Conservation (phyloP, 2,329 filamentous ascomycete genomes). For the Ophiocordyceps robertsii region DNA sequence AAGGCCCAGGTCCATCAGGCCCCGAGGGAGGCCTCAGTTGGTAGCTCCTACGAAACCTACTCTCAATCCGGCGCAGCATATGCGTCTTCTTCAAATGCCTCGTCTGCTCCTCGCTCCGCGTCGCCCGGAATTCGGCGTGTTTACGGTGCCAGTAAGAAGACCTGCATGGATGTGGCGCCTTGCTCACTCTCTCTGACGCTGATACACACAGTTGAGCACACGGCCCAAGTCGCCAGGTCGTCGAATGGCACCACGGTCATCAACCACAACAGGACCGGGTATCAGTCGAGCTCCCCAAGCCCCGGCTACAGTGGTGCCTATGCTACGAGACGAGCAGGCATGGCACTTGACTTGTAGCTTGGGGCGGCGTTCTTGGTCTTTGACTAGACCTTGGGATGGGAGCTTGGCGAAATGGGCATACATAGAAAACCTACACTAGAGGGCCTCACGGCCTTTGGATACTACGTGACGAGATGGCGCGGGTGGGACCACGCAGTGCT, state of each 20-base stretch:
- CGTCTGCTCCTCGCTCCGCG: constrained; percentile 12
- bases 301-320: constrained; percentile 14
- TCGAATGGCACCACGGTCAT: constrained; percentile 14
- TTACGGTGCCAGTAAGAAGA: constrained; percentile 16
- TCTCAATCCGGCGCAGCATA: constrained; percentile 7
- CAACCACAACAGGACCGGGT: constrained; percentile 16
- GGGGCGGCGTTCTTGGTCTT: no score
- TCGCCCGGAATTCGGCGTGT: constrained; percentile 16
- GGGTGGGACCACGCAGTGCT: no score
- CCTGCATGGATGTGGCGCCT: neutral
- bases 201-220: constrained; percentile 10
- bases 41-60: constrained; percentile 11
- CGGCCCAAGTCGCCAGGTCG: constrained; percentile 9
- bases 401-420: no score
- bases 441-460: no score
- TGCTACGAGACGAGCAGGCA: neutral
- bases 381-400: no score
- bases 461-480: no score
- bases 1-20: constrained; percentile 20
- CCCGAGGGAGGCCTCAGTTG: constrained; percentile 13
- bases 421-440: no score
- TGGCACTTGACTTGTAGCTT: no score
- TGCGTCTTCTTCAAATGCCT: constrained; percentile 3
- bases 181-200: neutral
- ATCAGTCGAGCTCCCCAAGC: constrained; percentile 16